Evolutionary conservation across 2,329 filamentous ascomycete genomes (phyloP), one percentile per base, ranked within the genome.

Genomic region (Sphaerulina vaccinii): DNA sequence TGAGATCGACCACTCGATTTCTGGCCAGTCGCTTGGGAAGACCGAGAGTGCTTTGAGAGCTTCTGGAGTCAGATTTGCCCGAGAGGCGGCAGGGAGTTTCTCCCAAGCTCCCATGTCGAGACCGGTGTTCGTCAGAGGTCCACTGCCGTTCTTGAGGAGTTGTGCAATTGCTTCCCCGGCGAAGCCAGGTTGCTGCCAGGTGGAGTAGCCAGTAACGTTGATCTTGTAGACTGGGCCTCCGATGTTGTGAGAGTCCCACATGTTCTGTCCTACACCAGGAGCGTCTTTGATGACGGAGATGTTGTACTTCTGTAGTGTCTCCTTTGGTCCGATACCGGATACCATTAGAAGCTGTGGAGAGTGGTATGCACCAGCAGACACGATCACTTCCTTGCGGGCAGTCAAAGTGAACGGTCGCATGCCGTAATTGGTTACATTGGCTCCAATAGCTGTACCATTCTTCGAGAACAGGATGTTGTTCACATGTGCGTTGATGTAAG

Each of bases 211-310:
- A 5, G 44, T 24, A 8, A 52, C 16, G 2, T 51, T 53, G 24
- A 60, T 51, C 29, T 57, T 44, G 27, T 51, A 52, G 6, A 24
- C 27, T 11, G 51, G 52, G 1, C 57, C 54, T n/a, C 54, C 49
- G 22, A 55, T 29, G n/a, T 48, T 52, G 29, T 42, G 43, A 47
- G 73, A 70, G 49, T 81, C 78, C 52, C 71, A 70, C 55, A 81
- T 68, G 48, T 77, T 75, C 57, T 78, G 68, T 4, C 78, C 79
- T 1, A 81, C 79, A 1, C 78, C 78, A 0, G 73, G 72, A 1
- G 76, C 70, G 35, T 77, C 70, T 3, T 70, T 69, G 1, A 81
- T 52, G 1, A 78, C 58, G 0, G 70, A 62, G 29, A 81, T 81
- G 13, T 72, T 62, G 45, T 49, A 55, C n/a, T 67, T 62, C 3